These are phyloP conservation scores for Aphanomyces astaci DNA, from an alignment of 352 stramenopile species.

Conservation along the genomic window DNA sequence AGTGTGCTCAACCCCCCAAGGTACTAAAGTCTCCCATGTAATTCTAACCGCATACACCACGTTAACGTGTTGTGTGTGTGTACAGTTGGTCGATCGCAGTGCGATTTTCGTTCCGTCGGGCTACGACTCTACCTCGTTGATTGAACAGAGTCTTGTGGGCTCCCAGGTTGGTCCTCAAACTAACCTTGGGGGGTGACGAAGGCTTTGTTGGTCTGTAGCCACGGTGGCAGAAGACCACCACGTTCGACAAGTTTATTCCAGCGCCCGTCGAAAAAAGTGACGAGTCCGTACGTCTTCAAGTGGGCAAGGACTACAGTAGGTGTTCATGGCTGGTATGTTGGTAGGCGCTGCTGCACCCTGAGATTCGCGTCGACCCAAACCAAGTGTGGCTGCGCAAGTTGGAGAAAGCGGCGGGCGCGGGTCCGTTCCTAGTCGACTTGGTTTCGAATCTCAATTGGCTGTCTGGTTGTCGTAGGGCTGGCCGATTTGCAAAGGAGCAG, in stretches of 20 bases:
- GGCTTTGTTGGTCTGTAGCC: conserved; percentile 25
- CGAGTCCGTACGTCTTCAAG: conserved; percentile 17
- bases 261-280: conserved; percentile 28
- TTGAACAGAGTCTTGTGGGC: conserved; percentile 67
- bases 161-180: conserved; percentile 34
- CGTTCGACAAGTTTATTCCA: conserved; percentile 74
- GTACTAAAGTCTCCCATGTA: neutral
- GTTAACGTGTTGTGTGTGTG: too few species aligned
- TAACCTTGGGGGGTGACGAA: neutral
- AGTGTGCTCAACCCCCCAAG: conserved; percentile 57
- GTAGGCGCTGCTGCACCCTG: conserved; percentile 23
- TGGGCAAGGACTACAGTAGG: too few species aligned
- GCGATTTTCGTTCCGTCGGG: conserved; percentile 67
- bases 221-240: conserved; percentile 63
- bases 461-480: conserved; percentile 31
- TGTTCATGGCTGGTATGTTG: too few species aligned
- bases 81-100: conserved; percentile 50
- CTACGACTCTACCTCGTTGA: conserved; percentile 67
- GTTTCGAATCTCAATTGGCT: too few species aligned
- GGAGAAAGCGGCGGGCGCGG: conserved; percentile 62
- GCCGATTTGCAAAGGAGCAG: conserved; percentile 80
- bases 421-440: too few species aligned
- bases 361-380: conserved; percentile 58
- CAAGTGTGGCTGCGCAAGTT: conserved; percentile 76
- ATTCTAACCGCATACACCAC: too few species aligned